Percentiles rank a stretch among this genome's conserved stretches.
Conservation (phyloP, 805 yeast genomes). For the Monosporozyma unispora region DNA sequence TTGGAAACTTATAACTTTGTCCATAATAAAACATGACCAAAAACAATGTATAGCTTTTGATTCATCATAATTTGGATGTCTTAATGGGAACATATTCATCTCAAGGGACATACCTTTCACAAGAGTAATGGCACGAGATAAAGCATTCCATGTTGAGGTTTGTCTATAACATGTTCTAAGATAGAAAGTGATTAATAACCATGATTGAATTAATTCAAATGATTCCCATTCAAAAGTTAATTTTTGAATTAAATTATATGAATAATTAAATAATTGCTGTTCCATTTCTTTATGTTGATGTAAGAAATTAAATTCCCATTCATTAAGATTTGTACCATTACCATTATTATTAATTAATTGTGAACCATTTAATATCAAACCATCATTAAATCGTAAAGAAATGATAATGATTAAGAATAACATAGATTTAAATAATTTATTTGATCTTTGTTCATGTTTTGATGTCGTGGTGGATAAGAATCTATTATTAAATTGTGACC, state of each 20-base stretch:
- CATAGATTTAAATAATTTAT: slow-evolving; percentile 45
- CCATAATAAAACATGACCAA: slow-evolving; percentile 48
- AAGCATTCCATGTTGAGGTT: slow-evolving; percentile 34
- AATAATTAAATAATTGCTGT: slow-evolving; percentile 35
- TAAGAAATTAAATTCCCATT: background rate
- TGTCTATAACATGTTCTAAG: slow-evolving; percentile 38
- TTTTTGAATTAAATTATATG: slow-evolving; percentile 32
- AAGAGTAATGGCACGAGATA: slow-evolving; percentile 37
- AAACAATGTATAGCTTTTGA: slow-evolving; percentile 44
- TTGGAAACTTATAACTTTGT: slow-evolving; percentile 44
- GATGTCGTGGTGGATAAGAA: slow-evolving; percentile 15
- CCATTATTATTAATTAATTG: background rate
- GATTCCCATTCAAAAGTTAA: slow-evolving; percentile 45
- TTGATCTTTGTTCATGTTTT: slow-evolving; percentile 12
- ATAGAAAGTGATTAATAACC: slow-evolving; percentile 39
- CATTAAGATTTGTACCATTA: background rate
- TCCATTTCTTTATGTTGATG: slow-evolving; percentile 23
- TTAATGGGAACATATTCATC: slow-evolving; percentile 23
- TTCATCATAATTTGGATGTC: slow-evolving; percentile 29
- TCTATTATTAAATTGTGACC: slow-evolving; percentile 37
- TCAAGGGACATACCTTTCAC: slow-evolving; percentile 38
- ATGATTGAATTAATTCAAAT: slow-evolving; percentile 41
- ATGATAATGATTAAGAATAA: slow-evolving; percentile 41
- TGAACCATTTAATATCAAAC: slow-evolving; percentile 4
- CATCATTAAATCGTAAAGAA: slow-evolving; percentile 44